Conservation (phyloP, 2,329 filamentous ascomycete species). For the Colletotrichum coccodes region DNA sequence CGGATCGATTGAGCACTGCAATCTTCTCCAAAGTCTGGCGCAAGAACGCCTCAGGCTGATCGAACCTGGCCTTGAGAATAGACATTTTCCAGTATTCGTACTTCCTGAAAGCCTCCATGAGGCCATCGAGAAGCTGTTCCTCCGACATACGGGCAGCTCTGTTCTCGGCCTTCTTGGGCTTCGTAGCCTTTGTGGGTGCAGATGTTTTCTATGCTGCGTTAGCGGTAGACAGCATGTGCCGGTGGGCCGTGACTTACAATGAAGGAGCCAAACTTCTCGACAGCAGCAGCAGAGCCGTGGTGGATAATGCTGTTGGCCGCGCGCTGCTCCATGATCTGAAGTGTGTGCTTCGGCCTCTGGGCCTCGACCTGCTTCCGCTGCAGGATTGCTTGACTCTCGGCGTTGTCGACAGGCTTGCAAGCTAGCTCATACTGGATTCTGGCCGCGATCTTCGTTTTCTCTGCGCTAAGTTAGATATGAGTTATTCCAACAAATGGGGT, state of each 20-base stretch:
- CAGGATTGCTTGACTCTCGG: conserved; percentile 46
- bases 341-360: conserved; percentile 59
- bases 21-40: conserved; percentile 86
- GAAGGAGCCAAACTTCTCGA: conserved; percentile 60
- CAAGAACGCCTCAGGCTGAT: conserved; percentile 93
- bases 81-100: conserved; percentile 81
- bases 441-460: conserved; percentile 81
- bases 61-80: conserved; percentile 54
- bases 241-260: conserved; percentile 59
- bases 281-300: conserved; percentile 64
- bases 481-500: neutral
- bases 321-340: conserved; percentile 60
- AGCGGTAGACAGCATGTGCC: conserved; percentile 9
- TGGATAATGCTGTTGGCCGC: conserved; percentile 65
- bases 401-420: conserved; percentile 44
- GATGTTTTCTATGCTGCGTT: conserved; percentile 58
- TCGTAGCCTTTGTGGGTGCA: conserved; percentile 53
- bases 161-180: conserved; percentile 75
- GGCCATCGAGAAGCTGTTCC: conserved; percentile 85
- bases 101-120: conserved; percentile 84
- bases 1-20: conserved; percentile 83
- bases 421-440: conserved; percentile 81
- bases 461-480: conserved; percentile 52
- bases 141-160: conserved; percentile 92
- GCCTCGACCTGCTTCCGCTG: conserved; percentile 55